These are phyloP conservation scores for Micromonas commoda DNA, from an alignment of 139 green algal genomes.

Conservation along the genomic window DNA sequence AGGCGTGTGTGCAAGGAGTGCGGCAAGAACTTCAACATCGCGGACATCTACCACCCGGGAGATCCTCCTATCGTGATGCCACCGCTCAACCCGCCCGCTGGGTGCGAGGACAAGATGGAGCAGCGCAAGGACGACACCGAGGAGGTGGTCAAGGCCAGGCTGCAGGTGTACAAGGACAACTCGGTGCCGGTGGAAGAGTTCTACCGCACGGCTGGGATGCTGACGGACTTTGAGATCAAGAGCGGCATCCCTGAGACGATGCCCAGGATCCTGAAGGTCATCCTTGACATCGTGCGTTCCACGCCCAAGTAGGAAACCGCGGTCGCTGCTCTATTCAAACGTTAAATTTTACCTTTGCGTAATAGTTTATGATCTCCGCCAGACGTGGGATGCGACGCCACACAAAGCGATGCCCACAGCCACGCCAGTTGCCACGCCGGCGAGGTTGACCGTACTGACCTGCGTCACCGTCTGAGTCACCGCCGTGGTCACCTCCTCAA, in stretches of 20 bases:
- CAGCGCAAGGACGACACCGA: constrained; percentile 76
- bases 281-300: neutral
- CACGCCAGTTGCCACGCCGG: no score
- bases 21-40: constrained; percentile 90
- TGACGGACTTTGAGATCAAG: constrained; percentile 90
- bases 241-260: constrained; percentile 89
- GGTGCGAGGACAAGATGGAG: constrained; percentile 68
- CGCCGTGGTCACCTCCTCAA: neutral
- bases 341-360: neutral
- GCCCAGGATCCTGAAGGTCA: constrained; percentile 57
- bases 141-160: constrained; percentile 63
- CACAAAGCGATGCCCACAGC: no score
- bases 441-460: neutral
- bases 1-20: constrained; percentile 83
- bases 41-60: constrained; percentile 72
- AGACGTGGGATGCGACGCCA: no score
- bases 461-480: neutral
- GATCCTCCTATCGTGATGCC: constrained; percentile 83
- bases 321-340: neutral
- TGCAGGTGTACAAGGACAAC: constrained; percentile 60
- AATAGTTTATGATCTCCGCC: neutral
- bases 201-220: constrained; percentile 57
- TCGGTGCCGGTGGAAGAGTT: constrained; percentile 74
- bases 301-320: neutral
- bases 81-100: constrained; percentile 63